Percentiles rank a stretch among this genome's conserved stretches.
phyloP scores from a whole-genome alignment of 2,329 filamentous ascomycete genomes.

The Penicillium decumbens region DNA sequence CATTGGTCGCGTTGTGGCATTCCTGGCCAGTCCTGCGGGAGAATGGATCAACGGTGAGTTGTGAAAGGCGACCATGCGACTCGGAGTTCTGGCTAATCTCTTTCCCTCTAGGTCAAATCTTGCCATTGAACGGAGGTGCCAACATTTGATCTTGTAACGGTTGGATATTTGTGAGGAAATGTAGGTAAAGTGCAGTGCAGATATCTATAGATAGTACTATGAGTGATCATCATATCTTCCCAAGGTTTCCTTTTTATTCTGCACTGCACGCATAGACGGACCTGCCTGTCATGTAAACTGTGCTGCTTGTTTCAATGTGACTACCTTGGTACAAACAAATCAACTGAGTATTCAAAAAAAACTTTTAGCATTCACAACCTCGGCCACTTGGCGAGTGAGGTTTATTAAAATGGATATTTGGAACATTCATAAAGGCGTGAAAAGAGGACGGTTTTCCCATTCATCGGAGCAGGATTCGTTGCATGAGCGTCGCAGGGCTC shows the following conservation, averaged over 20 bases:
- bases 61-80: neutral
- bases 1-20: conserved; percentile 55
- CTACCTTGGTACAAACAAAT: no score
- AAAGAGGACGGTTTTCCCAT: neutral
- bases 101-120: conserved; percentile 18
- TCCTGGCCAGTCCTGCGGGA: conserved; percentile 54
- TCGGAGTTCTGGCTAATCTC: conserved; percentile 1
- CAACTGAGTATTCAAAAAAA: no score
- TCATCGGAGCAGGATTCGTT: neutral
- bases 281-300: no score
- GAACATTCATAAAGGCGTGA: neutral
- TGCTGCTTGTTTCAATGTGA: no score
- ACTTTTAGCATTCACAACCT: no score
- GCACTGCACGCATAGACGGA: no score
- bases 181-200: neutral
- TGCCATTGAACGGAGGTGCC: conserved; percentile 23
- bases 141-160: conserved; percentile 14
- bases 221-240: neutral
- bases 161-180: neutral
- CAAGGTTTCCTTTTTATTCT: no score
- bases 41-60: conserved; percentile 62
- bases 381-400: no score
- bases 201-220: neutral
- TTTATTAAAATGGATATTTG: no score
- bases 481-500: neutral